These are phyloP conservation scores for Anastatica hierochuntica DNA, from an alignment of 345 rosid genomes.

Conservation along the genomic window DNA sequence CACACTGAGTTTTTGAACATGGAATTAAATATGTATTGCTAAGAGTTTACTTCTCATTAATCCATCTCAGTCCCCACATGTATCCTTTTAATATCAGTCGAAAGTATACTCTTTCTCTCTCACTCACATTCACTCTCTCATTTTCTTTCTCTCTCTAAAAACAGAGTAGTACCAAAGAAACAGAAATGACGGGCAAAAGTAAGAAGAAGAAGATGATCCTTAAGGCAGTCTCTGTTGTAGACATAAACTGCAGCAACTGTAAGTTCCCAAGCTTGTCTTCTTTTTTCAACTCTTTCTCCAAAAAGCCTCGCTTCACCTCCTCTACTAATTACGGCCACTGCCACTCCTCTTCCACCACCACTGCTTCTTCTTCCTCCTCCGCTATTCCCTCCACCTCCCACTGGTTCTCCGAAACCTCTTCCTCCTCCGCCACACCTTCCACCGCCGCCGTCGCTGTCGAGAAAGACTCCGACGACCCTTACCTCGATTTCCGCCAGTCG, in stretches of 20 bases:
- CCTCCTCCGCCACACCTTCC: conserved; percentile 18
- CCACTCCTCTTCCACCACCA: conserved; percentile 16
- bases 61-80: conserved; percentile 25
- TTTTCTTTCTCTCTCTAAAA: not conserved
- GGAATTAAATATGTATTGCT: too few species aligned
- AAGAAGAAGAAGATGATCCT: conserved; percentile 37
- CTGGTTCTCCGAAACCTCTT: conserved; percentile 27
- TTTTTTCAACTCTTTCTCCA: conserved; percentile 38
- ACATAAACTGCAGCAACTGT: conserved; percentile 68
- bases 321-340: conserved; percentile 10
- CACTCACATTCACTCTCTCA: not conserved
- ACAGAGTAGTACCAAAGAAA: not conserved
- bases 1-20: too few species aligned
- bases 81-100: conserved; percentile 24
- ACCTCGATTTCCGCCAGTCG: conserved; percentile 74
- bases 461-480: conserved; percentile 93
- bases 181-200: conserved; percentile 20
- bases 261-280: conserved; percentile 40
- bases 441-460: conserved; percentile 67
- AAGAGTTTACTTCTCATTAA: conserved; percentile 26
- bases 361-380: conserved; percentile 23
- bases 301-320: conserved; percentile 15
- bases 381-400: conserved; percentile 23
- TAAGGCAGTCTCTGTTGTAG: conserved; percentile 47
- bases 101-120: conserved; percentile 1